Evolutionary conservation across 495 filamentous ascomycete genomes (phyloP).

Genomic region (Tuber indicum): DNA sequence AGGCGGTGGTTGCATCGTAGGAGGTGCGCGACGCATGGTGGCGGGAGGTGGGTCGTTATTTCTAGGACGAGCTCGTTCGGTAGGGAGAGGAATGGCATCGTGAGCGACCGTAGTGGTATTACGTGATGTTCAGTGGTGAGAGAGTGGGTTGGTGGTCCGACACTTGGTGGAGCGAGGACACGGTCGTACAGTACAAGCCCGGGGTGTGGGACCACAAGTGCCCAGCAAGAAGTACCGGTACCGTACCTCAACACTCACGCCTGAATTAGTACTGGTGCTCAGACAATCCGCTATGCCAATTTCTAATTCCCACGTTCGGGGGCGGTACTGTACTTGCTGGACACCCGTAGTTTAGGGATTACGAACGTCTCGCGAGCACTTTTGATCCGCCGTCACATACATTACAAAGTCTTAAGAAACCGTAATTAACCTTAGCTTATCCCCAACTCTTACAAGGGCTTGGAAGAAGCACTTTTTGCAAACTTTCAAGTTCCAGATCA

Average conservation of each 20-base stretch:
- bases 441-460: background rate
- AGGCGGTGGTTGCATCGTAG: background rate
- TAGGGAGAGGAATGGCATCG: background rate
- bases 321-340: no score
- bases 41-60: background rate
- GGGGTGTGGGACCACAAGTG: background rate
- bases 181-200: background rate
- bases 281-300: no score
- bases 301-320: no score
- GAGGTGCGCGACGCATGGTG: background rate
- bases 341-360: background rate
- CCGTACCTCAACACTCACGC: no score
- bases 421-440: background rate
- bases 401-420: background rate
- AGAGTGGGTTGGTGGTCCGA: background rate
- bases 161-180: background rate
- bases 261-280: no score
- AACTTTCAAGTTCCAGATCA: background rate
- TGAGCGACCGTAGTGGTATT: background rate
- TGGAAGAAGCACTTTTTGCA: background rate
- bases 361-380: background rate
- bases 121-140: background rate
- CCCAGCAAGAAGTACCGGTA: no score
- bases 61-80: background rate
- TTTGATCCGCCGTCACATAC: background rate